Percentiles rank a stretch among this genome's conserved stretches.
phyloP scores from a whole-genome alignment of 139 green algal genomes.

The Astrephomene gubernaculifera region DNA sequence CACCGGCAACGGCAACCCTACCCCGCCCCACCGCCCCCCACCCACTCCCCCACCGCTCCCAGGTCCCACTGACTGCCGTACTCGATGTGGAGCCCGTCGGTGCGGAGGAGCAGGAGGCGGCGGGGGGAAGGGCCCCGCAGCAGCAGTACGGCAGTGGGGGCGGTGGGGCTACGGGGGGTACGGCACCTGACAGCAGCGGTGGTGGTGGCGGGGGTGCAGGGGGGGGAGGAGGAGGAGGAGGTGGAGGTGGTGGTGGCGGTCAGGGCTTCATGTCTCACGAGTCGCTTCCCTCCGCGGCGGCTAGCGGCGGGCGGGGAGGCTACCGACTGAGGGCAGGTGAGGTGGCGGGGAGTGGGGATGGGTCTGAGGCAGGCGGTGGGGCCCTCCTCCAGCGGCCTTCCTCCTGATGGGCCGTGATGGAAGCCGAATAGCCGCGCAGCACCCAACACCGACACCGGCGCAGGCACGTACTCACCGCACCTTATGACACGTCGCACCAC shows the following conservation, averaged over 20 bases:
- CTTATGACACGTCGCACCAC: background rate
- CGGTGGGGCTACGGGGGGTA: too few relatives aligned
- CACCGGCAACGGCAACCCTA: too few relatives aligned
- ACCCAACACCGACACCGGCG: background rate
- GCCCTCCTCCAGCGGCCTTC: background rate
- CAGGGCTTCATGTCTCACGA: slow-evolving; percentile 61
- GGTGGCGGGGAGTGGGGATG: background rate
- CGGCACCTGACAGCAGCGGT: background rate
- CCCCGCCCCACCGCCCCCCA: background rate
- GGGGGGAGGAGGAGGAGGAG: background rate
- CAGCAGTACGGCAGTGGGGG: too few relatives aligned
- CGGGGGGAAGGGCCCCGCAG: too few relatives aligned
- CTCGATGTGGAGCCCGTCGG: slow-evolving; percentile 50
- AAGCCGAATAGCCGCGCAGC: background rate
- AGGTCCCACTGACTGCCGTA: slow-evolving; percentile 38
- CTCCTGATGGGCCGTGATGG: background rate
- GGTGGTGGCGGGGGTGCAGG: background rate
- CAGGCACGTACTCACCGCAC: background rate
- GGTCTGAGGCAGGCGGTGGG: background rate
- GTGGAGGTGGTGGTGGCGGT: background rate
- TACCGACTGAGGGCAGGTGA: background rate
- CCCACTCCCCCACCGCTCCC: background rate
- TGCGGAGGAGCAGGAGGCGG: too few relatives aligned
- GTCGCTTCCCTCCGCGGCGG: background rate
- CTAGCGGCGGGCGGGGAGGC: background rate